Evolutionary conservation across 2,329 filamentous ascomycete species (phyloP).

Genomic region (Zymoseptoria tritici): DNA sequence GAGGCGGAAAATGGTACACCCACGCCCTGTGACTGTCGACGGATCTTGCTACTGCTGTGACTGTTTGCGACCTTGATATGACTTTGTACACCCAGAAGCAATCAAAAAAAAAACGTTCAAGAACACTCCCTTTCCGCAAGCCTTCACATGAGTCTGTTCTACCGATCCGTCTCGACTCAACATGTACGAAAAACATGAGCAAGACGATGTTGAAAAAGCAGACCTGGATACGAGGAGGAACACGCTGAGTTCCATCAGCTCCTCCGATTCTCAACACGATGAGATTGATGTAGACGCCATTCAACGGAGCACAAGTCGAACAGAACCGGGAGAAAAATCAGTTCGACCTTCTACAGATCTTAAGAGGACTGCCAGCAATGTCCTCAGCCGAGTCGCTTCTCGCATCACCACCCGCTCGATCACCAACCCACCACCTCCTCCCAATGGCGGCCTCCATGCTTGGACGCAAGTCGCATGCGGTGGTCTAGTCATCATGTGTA

Average conservation of each 20-base stretch:
- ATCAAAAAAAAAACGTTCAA: background rate
- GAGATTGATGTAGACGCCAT: background rate
- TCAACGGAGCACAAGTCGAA: background rate
- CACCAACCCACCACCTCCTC: slow-evolving; percentile 32
- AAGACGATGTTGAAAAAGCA: background rate
- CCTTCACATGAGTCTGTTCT: background rate
- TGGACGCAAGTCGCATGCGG: slow-evolving; percentile 31
- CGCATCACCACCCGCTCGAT: slow-evolving; percentile 30
- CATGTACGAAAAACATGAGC: background rate
- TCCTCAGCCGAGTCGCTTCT: slow-evolving; percentile 28
- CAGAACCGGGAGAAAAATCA: background rate
- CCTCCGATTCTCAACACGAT: too few species aligned
- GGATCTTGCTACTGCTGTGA: background rate
- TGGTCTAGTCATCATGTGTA: slow-evolving; percentile 29
- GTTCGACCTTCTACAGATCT: slow-evolving; percentile 19
- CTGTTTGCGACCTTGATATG: background rate
- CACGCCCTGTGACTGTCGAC: background rate
- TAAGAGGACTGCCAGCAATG: slow-evolving; percentile 23
- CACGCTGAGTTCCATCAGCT: background rate
- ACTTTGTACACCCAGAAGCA: background rate
- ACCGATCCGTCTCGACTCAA: background rate
- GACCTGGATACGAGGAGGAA: background rate
- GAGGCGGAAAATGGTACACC: background rate
- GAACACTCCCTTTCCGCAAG: background rate
- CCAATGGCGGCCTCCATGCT: slow-evolving; percentile 36